Evolutionary conservation across 1,284 basidiomycete genomes (phyloP), one percentile per base, ranked within the genome.

Genomic region (Melampsora larici-populina): DNA sequence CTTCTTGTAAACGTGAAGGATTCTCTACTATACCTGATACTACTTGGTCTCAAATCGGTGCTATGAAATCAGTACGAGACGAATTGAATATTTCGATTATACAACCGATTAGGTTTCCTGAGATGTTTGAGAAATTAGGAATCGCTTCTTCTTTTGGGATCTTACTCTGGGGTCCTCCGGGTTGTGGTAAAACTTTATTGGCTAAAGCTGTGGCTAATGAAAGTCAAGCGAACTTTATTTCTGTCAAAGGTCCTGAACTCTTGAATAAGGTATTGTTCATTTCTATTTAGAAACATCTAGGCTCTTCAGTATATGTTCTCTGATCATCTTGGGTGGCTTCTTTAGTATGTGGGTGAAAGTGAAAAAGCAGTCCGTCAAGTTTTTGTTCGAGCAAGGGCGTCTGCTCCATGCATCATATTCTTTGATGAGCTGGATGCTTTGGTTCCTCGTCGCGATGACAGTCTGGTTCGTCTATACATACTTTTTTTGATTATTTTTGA

Each of bases 171-270:
- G 96, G 96, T 21, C 96, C 96, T 11, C 96, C 96, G 0, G 96
- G 96, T 4, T 98, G 96, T 83, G 95, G 96, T 13, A 98, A 98
- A 85, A 99, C 96, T 0, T 83, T 98, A 26, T 86, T 98, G 8
- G 96, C 96, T 0, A 98, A 97, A 84, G 96, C 96, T 0, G 95
- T 98, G 1, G 96, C 96, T 11, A 97, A 94, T 84, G 95, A 97
- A 85, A 91, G 89, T 73, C 87, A 89, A 78, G 96, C 95, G 31
- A 98, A 96, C 85, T 98, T 98, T 81, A 97, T 99, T 82, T 94
- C 92, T 81, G 92, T 99, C 77, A 99, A 98, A 82, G 97, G 96
- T 0, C 96, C 96, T 0, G 96, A 99, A 83, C 83, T 99, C 79
- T 86, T 99, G 79, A 98, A 98, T 86, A 97, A 97, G 88, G 93